A percentile compares a stretch with the other conserved stretches of the same genome.
phyloP scores from a whole-genome alignment of 2,329 filamentous ascomycete genomes.

The Paecilomyces fulvus region DNA sequence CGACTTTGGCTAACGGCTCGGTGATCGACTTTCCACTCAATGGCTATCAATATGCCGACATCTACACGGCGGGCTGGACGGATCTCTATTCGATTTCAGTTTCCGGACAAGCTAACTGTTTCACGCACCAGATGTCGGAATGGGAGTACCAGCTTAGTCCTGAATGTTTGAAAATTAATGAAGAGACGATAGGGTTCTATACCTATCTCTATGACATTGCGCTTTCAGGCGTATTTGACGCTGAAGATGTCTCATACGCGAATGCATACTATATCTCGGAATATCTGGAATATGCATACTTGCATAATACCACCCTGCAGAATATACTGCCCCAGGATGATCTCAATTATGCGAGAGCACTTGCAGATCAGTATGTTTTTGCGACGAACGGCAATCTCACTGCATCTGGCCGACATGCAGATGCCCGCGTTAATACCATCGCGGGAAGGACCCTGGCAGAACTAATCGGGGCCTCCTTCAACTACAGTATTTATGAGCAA shows the following conservation, averaged over 20 bases:
- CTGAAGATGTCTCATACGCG: slow-evolving; percentile 37
- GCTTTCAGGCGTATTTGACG: slow-evolving; percentile 34
- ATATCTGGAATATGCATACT: slow-evolving; percentile 46
- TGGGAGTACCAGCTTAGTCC: slow-evolving; percentile 34
- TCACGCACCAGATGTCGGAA: slow-evolving; percentile 26
- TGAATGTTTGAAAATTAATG: slow-evolving; percentile 32
- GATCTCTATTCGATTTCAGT: slow-evolving; percentile 47
- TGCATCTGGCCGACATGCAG: slow-evolving; percentile 12
- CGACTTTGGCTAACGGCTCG: slow-evolving; percentile 41
- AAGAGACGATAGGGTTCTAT: slow-evolving; percentile 39
- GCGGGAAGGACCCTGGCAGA: slow-evolving; percentile 36
- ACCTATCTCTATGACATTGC: slow-evolving; percentile 33
- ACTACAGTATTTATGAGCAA: slow-evolving; percentile 27
- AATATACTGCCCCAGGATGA: slow-evolving; percentile 22
- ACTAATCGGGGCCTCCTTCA: slow-evolving; percentile 30
- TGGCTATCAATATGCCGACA: slow-evolving; percentile 51
- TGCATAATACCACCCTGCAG: slow-evolving; percentile 42
- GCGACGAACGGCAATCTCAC: slow-evolving; percentile 40
- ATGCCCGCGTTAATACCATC: slow-evolving; percentile 29
- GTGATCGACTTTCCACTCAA: slow-evolving; percentile 40
- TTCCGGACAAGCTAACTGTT: slow-evolving; percentile 41
- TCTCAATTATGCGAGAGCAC: slow-evolving; percentile 29
- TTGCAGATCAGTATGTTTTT: slow-evolving; percentile 44
- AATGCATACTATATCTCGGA: slow-evolving; percentile 50
- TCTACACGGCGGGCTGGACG: slow-evolving; percentile 34